Conservation (phyloP, 805 yeast genomes). For the Candida awuae region DNA sequence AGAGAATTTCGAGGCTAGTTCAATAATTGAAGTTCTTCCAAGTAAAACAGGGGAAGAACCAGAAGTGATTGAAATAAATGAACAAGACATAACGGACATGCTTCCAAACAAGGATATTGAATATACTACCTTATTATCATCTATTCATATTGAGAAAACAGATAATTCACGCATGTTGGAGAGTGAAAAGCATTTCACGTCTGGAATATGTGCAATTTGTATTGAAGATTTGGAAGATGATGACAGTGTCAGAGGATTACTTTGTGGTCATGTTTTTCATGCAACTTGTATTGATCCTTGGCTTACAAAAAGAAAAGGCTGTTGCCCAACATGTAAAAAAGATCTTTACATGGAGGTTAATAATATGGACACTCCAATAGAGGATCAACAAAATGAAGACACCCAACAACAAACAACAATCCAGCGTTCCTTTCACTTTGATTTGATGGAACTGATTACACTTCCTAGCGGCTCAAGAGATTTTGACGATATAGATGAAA, state of each 20-base stretch:
- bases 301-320: constrained; percentile 65
- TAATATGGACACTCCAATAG: constrained; percentile 4
- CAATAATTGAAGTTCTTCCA: not conserved
- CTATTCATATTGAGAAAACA: constrained; percentile 6
- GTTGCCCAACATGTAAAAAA: constrained; percentile 78
- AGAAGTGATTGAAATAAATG: not conserved
- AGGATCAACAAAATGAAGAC: not conserved
- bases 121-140: constrained; percentile 1
- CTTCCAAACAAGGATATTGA: not conserved
- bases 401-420: not conserved
- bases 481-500: constrained; percentile 21
- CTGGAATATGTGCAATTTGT: constrained; percentile 75
- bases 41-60: not conserved
- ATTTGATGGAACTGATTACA: constrained; percentile 3
- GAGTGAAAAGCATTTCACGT: constrained; percentile 39
- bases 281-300: constrained; percentile 75
- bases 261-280: constrained; percentile 82
- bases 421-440: not conserved
- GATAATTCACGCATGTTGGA: not conserved
- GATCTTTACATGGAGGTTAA: constrained; percentile 31
- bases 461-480: constrained; percentile 10
- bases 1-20: constrained; percentile 31
- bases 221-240: constrained; percentile 55
- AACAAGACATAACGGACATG: constrained; percentile 11
- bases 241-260: constrained; percentile 60